Evolutionary conservation across 2,329 filamentous ascomycete species (phyloP).

Genomic region (Xylaria sp.): DNA sequence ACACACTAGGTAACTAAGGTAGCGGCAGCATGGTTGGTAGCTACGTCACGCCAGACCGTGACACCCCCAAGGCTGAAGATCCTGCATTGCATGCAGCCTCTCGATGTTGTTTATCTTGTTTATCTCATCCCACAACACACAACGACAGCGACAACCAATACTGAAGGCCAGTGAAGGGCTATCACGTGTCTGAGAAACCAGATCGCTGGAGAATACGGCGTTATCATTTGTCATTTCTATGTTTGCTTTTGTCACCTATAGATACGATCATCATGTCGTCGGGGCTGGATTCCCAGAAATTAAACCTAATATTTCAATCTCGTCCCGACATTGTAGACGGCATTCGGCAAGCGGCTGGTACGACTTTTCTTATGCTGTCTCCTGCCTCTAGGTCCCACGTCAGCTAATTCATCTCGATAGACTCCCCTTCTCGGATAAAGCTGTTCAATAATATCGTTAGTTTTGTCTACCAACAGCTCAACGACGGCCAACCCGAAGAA

Average conservation of each 20-base stretch:
- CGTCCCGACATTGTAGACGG: slow-evolving; percentile 66
- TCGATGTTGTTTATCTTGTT: neutral
- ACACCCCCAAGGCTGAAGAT: slow-evolving; percentile 36
- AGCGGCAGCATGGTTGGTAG: too few species aligned
- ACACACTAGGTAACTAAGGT: neutral
- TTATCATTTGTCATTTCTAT: slow-evolving; percentile 5
- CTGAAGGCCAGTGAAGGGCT: neutral
- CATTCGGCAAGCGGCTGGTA: slow-evolving; percentile 65
- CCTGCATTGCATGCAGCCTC: slow-evolving; percentile 30
- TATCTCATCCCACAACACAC: slow-evolving; percentile 18
- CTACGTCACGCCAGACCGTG: slow-evolving; percentile 25
- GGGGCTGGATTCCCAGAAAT: slow-evolving; percentile 60
- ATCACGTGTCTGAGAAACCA: neutral
- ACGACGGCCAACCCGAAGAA: slow-evolving; percentile 48
- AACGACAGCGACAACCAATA: neutral
- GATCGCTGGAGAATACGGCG: neutral
- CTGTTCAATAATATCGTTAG: slow-evolving; percentile 67
- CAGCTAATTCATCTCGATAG: slow-evolving; percentile 48
- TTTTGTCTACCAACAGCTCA: slow-evolving; percentile 60
- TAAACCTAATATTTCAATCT: slow-evolving; percentile 63
- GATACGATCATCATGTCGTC: slow-evolving; percentile 52
- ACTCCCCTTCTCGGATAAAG: slow-evolving; percentile 60
- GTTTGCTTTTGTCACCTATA: slow-evolving; percentile 6
- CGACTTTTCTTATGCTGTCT: slow-evolving; percentile 31
- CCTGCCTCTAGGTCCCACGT: neutral